Conservation (phyloP, 2,329 filamentous ascomycete genomes). For the Penicillium sp. region DNA sequence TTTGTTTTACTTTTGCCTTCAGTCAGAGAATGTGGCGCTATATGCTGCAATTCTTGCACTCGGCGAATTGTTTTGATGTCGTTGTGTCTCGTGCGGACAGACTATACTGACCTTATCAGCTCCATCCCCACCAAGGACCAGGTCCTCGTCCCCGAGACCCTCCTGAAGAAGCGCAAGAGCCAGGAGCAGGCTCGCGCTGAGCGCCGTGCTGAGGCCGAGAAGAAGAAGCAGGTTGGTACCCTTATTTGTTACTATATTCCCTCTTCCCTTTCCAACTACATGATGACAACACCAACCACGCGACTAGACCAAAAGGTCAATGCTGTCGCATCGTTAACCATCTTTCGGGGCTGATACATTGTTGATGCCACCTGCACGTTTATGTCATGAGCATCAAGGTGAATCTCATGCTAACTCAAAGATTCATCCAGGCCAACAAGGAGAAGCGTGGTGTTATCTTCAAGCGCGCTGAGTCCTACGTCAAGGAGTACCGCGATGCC, state of each 20-base stretch:
- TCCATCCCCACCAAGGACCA: conserved; percentile 91
- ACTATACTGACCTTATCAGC: conserved; percentile 75
- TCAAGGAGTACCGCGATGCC: conserved; percentile 97
- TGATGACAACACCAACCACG: conserved; percentile 86
- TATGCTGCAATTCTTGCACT: conserved; percentile 86
- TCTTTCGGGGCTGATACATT: conserved; percentile 70
- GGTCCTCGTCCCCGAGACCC: conserved; percentile 96
- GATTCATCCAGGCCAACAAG: conserved; percentile 77
- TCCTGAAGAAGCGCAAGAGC: conserved; percentile 99
- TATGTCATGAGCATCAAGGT: conserved; percentile 11
- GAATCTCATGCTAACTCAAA: conserved; percentile 29
- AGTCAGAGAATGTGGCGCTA: conserved; percentile 85
- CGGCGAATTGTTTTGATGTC: conserved; percentile 68
- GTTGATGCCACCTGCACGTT: conserved; percentile 21
- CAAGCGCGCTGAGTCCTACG: conserved; percentile 99
- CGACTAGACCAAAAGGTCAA: conserved; percentile 91
- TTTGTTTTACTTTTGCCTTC: conserved; percentile 57
- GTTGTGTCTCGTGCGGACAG: conserved; percentile 63
- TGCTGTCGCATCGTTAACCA: conserved; percentile 75
- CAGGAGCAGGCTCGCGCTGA: conserved; percentile 98
- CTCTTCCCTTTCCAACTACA: conserved; percentile 31
- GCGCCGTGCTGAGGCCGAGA: conserved; percentile 71
- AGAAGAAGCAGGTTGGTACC: conserved; percentile 82
- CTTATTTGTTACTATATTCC: conserved; percentile 17
- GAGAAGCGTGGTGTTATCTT: conserved; percentile 98